Evolutionary conservation across 331 rosid species (phyloP), one percentile per base, ranked within the genome.

Genomic region (Rosa hybrid): DNA sequence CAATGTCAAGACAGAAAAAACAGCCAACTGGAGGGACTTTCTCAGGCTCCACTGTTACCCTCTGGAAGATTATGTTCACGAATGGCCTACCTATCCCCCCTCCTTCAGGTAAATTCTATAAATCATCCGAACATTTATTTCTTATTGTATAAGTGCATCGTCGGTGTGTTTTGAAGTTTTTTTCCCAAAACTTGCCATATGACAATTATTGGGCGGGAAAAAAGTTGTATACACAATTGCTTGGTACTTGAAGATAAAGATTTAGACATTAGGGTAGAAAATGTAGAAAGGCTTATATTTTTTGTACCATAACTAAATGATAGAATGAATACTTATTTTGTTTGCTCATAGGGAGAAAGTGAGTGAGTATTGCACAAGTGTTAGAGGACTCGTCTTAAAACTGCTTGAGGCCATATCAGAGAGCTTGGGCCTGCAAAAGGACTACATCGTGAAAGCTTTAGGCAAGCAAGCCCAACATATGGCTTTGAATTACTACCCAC

Each of bases 71-170:
- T 89, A 81, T 68, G 82, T 91, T 63, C 76, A 84, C 2, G 97
- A 91, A 65, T 94, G 98, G 98, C 98, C 97, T 0, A 6, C 89
- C 16, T 90, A 90, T 44, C 98, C 97, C 25, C 86, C 95, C 1
- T 86, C 88, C 6, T 92, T 94, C 77, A 88, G 94, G 98, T 94
- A 21, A 38, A 11, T 20, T 57, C 6, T 3, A 20, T 6, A 6
- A 20, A 17, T 18, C 7, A 57, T 18, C 12, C 1, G 2, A 12
- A 51, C 5, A 50, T 12, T 50, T 16, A 8, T 7, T 44, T 44
- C 9, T 44, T 0, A 2, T 7, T 6, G 10, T 7, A 9, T 44
- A 44, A 44, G 48, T 44, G 48, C 48, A 34, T 6, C 10, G 48
- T 44, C 48, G 48, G 2, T 44, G 2, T 44, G 10, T 0, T 44